phyloP scores from a whole-genome alignment of 1,284 basidiomycete genomes.

The Ganoderma meredithae region DNA sequence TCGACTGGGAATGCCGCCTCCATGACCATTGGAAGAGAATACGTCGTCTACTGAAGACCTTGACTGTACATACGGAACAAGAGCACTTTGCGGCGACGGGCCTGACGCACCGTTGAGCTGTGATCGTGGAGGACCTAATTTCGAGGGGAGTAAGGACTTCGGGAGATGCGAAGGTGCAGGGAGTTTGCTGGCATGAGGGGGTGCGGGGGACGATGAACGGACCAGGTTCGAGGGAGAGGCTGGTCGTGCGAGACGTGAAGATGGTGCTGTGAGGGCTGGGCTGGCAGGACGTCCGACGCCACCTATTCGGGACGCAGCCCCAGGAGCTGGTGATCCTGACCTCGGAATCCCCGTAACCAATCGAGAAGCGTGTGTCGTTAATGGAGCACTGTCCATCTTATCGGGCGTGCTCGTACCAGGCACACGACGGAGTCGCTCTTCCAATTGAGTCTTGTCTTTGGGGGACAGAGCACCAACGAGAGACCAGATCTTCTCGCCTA shows the following conservation, averaged over 20 bases:
- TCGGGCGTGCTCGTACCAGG: constrained; percentile 66
- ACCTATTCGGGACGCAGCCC: constrained; percentile 48
- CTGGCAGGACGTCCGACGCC: constrained; percentile 69
- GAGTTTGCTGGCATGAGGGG: constrained; percentile 42
- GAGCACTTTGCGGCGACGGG: constrained; percentile 12
- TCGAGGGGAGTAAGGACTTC: constrained; percentile 74
- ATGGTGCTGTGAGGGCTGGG: constrained; percentile 56
- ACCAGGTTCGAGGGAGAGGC: constrained; percentile 62
- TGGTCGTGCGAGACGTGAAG: constrained; percentile 65
- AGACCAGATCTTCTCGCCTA: constrained; percentile 88
- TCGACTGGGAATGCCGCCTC: constrained; percentile 14
- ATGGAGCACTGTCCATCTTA: constrained; percentile 48
- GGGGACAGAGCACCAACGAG: constrained; percentile 79
- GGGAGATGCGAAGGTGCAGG: constrained; percentile 47
- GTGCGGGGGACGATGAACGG: constrained; percentile 61
- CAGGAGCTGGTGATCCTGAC: constrained; percentile 62
- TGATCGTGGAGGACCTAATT: constrained; percentile 66
- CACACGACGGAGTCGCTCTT: constrained; percentile 88
- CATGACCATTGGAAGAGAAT: constrained; percentile 26
- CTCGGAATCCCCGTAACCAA: constrained; percentile 56
- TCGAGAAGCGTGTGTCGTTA: constrained; percentile 57
- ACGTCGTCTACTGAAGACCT: constrained; percentile 29
- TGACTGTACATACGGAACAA: constrained; percentile 23
- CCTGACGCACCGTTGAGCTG: constrained; percentile 39
- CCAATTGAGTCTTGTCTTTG: constrained; percentile 92